Evolutionary conservation across 2,329 filamentous ascomycete species (phyloP), one percentile per base, ranked within the genome.

Genomic region (Curvularia sp.): DNA sequence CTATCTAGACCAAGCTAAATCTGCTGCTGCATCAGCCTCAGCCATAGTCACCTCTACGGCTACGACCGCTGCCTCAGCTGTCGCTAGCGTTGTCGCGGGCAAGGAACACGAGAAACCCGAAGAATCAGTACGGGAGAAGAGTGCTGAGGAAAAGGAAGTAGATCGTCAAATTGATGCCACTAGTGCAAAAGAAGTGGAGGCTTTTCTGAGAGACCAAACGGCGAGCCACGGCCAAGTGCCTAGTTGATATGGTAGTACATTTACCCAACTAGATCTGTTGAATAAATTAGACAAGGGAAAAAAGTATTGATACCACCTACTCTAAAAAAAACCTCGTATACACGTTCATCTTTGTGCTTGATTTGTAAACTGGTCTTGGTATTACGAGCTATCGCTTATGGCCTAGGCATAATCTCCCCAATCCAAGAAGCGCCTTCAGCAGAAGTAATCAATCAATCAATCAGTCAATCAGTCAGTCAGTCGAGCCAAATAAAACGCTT

Each of bases 1-100:
- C 1, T 74, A 78, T 46, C 56, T 82, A 18, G 79, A 78, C 25
- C 79, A 81, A 62, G 81, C 80, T 19, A 79, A 82, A 66, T 60
- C 70, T 3, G 71, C 70, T 2, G 80, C 77, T 34, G 60, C 63
- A 1, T 55, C 65, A 34, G 76, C 71, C 15, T 63, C 71, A 27
- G 64, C 69, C 21, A 56, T 63, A 6, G 73, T 73, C 2, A 62
- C 61, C 10, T 68, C 64, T 12, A 74, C 76, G 3, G 74, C 73
- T 2, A 69, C 63, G 1, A 68, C 69, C 4, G 79, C 75, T 8
- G 67, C 74, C 45, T 71, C 68, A 32, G 73, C 74, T 9, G 75
- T 70, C 7, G 62, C 67, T 8, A 65, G 67, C 41, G 66, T 67
- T 6, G 59, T 63, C 10, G 49, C 49, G 9, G 66, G 66, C 48